Conservation (phyloP, 345 rosid genomes). For the Lepidium aucheri region DNA sequence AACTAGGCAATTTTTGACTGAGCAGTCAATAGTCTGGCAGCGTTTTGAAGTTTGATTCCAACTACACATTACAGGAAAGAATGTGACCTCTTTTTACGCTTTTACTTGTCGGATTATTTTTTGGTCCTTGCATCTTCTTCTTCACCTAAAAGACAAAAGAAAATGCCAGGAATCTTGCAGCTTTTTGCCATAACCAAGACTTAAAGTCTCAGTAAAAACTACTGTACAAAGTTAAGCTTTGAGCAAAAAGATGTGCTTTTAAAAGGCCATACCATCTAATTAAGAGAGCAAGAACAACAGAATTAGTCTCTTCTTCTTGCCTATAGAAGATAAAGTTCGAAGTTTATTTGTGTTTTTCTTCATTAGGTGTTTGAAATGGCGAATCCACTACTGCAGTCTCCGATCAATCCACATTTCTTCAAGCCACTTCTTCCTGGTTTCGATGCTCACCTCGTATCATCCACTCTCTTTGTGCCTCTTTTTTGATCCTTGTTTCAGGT, state of each 20-base stretch:
- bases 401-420: slow-evolving; percentile 16
- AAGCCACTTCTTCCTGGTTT: slow-evolving; percentile 23
- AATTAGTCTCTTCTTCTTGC: not conserved
- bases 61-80: too few relatives aligned
- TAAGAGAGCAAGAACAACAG: too few relatives aligned
- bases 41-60: too few relatives aligned
- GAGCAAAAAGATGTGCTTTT: too few relatives aligned
- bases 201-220: not conserved
- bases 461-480: not conserved
- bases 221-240: not conserved
- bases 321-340: not conserved
- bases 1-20: not conserved
- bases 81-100: not conserved
- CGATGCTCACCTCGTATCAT: not conserved
- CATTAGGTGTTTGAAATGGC: not conserved
- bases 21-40: too few relatives aligned
- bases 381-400: not conserved
- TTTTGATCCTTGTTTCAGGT: not conserved
- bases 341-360: not conserved
- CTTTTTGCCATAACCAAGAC: not conserved
- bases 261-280: too few relatives aligned
- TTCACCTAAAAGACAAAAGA: not conserved
- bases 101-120: not conserved
- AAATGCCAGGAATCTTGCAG: not conserved
- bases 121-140: not conserved